phyloP scores from a whole-genome alignment of 495 filamentous ascomycete species.

The Endocarpon pusillum region DNA sequence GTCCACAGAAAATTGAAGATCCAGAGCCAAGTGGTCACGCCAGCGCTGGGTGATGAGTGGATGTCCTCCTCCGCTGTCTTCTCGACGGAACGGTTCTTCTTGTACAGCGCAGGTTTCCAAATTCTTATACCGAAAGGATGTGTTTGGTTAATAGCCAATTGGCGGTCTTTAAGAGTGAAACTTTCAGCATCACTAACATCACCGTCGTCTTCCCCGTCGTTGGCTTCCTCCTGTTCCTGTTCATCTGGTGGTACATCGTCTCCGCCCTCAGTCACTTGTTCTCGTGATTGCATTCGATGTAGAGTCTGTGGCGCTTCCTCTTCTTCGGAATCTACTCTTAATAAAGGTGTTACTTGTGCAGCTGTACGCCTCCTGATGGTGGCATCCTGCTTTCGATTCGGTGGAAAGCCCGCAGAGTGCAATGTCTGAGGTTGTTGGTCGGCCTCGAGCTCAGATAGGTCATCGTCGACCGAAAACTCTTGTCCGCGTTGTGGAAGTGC shows the following conservation, averaged over 20 bases:
- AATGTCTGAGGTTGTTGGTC: constrained; percentile 24
- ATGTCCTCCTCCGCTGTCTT: constrained; percentile 95
- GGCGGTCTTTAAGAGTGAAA: constrained; percentile 68
- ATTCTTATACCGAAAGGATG: constrained; percentile 97
- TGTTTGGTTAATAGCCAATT: constrained; percentile 96
- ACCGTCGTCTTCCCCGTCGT: constrained; percentile 39
- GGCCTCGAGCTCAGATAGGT: constrained; percentile 61
- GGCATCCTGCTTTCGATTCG: constrained; percentile 40
- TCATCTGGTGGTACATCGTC: constrained; percentile 21
- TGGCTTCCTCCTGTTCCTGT: constrained; percentile 9
- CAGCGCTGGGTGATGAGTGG: constrained; percentile 81
- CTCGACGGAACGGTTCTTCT: constrained; percentile 90
- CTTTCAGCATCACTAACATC: constrained; percentile 64
- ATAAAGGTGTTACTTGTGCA: constrained; percentile 37
- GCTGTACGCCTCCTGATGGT: constrained; percentile 51
- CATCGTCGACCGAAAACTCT: constrained; percentile 89
- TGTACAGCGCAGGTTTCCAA: constrained; percentile 97
- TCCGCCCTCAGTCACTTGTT: constrained; percentile 15
- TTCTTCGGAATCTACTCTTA: constrained; percentile 39
- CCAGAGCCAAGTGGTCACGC: constrained; percentile 65
- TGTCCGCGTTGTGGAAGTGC: constrained; percentile 62
- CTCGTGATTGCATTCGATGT: constrained; percentile 11
- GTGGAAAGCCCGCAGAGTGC: constrained; percentile 5
- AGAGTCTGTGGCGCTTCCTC: constrained; percentile 28
- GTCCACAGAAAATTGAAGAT: constrained; percentile 87